Evolutionary conservation across 306 rosid genomes (phyloP), one percentile per base, ranked within the genome.

Genomic region (Quercus variabilis): DNA sequence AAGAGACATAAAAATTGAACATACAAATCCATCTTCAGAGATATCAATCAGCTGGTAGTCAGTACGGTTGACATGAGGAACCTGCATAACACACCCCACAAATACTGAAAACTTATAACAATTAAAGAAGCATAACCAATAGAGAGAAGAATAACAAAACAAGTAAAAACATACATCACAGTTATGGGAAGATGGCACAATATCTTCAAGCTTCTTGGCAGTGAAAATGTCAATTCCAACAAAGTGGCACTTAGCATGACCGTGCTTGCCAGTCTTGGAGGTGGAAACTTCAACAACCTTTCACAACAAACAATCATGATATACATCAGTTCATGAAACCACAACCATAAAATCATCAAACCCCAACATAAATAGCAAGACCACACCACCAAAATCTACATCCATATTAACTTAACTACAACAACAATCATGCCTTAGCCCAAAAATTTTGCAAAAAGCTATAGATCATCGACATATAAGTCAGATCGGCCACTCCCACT

Each of bases 61-160:
- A 41, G 91, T 89, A 60, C 96, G 96, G 67, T 81, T 91, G 76
- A 91, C 96, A 81, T 91, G 96, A 10, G 96, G 96, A 83, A 91
- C 87, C 96, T 91, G 88, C 4, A 21, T 3, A 74, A 58, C 68
- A 81, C 46, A 69, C 1, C 28, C 18, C 75, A 3, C 3, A 2
- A 33, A 19, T 9, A 68, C 26, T 3, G 6, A 68, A 46, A n/a
- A 68, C 72, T 68, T 10, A 13, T 0, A 35, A 31, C 17, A 67
- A 19, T 18, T 18, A n/a, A 79, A 46, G n/a, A 3, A 4, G 54
- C 5, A 43, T 1, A 1, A 5, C 19, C 4, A 20, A 35, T 9
- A 17, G 72, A 33, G 12, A 30, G 4, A 35, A 35, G 8, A 35
- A 35, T 6, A 28, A 28, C 14, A 33, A 31, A 28, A 3, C 46